A percentile compares a stretch with the other conserved stretches of the same genome.
These are phyloP conservation scores for Emmonsiellopsis sp. DNA, from an alignment of 2,329 filamentous ascomycete genomes.

Conservation along the genomic window DNA sequence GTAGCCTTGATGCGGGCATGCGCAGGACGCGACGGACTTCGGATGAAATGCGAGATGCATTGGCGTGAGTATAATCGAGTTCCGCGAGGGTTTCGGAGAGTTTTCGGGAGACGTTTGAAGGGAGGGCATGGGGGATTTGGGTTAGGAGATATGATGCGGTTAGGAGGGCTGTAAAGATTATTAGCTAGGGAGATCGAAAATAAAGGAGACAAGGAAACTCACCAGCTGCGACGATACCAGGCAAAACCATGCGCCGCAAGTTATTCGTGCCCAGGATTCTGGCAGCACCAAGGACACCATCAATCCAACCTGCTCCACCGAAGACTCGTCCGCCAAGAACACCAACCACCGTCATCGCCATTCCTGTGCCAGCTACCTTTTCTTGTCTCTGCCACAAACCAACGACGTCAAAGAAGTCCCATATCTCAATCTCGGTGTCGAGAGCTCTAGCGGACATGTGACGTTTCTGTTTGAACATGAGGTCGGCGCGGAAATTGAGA, in stretches of 20 bases:
- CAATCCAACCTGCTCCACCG: conserved; percentile 79
- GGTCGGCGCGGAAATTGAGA: conserved; percentile 78
- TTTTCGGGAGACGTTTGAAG: conserved; percentile 74
- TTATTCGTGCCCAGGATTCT: conserved; percentile 75
- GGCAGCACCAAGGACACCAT: conserved; percentile 73
- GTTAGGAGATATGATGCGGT: conserved; percentile 72
- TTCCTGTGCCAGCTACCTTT: conserved; percentile 86
- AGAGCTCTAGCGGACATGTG: conserved; percentile 78
- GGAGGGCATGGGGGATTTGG: conserved; percentile 82
- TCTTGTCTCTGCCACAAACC: conserved; percentile 82
- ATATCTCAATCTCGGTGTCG: conserved; percentile 76
- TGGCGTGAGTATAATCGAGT: conserved; percentile 87
- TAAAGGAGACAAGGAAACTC: conserved; percentile 34
- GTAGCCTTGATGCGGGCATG: conserved; percentile 76
- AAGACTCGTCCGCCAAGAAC: conserved; percentile 75
- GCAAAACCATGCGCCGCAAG: conserved; percentile 68
- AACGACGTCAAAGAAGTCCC: conserved; percentile 86
- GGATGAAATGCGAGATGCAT: conserved; percentile 72
- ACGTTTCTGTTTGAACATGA: conserved; percentile 83
- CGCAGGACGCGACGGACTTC: conserved; percentile 85
- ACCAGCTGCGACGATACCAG: conserved; percentile 71
- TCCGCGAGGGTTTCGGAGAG: conserved; percentile 69
- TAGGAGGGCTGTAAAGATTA: conserved; percentile 51
- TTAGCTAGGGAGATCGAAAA: conserved; percentile 20
- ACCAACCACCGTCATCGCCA: conserved; percentile 86